Percentiles rank a stretch among this genome's conserved stretches.
These are phyloP conservation scores for Cardamine chenopodiifolia DNA, from an alignment of 345 rosid species.

Conservation along the genomic window DNA sequence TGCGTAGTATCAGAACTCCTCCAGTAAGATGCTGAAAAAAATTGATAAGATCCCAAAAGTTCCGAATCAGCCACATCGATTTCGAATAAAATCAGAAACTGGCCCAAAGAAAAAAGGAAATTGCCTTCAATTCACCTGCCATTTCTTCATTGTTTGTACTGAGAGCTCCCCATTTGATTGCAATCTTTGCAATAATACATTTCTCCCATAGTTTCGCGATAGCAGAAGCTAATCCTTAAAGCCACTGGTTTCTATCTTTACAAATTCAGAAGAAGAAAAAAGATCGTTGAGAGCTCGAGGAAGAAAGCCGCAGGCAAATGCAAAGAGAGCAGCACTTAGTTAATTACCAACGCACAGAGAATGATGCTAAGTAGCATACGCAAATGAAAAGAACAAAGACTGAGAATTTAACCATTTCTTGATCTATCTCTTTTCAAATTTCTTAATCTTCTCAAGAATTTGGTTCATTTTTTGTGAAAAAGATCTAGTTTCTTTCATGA, in stretches of 20 bases:
- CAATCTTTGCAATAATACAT: slow-evolving; percentile 72
- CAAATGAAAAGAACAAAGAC: slow-evolving; percentile 1
- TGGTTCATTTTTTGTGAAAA: not conserved
- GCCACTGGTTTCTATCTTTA: slow-evolving; percentile 74
- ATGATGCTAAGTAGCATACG: not conserved
- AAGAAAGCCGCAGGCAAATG: slow-evolving; percentile 16
- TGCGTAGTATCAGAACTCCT: slow-evolving; percentile 72
- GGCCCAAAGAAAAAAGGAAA: not conserved
- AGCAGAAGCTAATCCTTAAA: slow-evolving; percentile 86
- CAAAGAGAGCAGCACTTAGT: slow-evolving; percentile 17
- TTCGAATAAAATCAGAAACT: not conserved
- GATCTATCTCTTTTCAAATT: not conserved
- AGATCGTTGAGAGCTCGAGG: slow-evolving; percentile 12
- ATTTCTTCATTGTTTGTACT: slow-evolving; percentile 78
- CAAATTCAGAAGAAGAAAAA: slow-evolving; percentile 27
- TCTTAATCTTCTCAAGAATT: not conserved
- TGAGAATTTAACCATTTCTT: slow-evolving; percentile 2
- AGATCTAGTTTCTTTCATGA: not conserved
- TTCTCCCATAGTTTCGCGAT: slow-evolving; percentile 81
- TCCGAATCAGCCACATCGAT: slow-evolving; percentile 17
- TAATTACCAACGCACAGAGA: not conserved
- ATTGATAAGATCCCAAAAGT: not conserved
- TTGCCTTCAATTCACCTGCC: slow-evolving; percentile 79
- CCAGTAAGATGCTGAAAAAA: slow-evolving; percentile 72
- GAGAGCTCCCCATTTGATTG: slow-evolving; percentile 81